Conservation (phyloP, 2,329 filamentous ascomycete species). For the Alternaria sp. region DNA sequence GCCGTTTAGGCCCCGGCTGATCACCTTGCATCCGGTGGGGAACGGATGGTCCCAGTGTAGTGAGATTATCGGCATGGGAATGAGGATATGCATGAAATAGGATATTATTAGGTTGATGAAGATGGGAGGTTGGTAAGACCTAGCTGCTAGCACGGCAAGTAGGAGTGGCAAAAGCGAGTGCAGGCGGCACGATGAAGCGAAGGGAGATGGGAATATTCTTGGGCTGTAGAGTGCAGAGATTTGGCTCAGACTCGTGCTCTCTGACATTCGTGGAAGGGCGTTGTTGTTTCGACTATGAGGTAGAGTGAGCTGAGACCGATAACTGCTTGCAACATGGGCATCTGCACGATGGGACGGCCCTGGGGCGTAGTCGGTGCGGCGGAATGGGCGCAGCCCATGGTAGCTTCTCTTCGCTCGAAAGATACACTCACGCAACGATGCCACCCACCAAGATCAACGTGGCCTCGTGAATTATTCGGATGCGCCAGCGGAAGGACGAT, state of each 20-base stretch:
- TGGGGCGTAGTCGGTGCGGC: slow-evolving; percentile 10
- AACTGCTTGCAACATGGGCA: slow-evolving; percentile 12
- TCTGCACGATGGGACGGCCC: slow-evolving; percentile 13
- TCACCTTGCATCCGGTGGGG: slow-evolving; percentile 19
- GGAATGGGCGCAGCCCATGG: background rate
- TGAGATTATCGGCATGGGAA: slow-evolving; percentile 15
- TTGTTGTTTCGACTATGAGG: background rate
- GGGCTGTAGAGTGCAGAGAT: background rate
- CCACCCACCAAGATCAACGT: slow-evolving; percentile 25
- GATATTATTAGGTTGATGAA: slow-evolving; percentile 21
- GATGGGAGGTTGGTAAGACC: slow-evolving; percentile 3
- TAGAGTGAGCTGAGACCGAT: slow-evolving; percentile 5
- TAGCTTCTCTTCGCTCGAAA: background rate
- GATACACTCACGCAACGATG: background rate
- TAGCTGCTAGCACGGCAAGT: slow-evolving; percentile 4
- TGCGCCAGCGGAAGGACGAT: background rate
- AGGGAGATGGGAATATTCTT: background rate
- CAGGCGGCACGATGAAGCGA: background rate
- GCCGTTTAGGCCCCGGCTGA: slow-evolving; percentile 20
- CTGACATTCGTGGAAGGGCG: background rate
- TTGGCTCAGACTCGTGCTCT: background rate
- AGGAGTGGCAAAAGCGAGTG: slow-evolving; percentile 1
- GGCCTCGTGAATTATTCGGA: slow-evolving; percentile 20
- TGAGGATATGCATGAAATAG: slow-evolving; percentile 6
- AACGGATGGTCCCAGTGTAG: slow-evolving; percentile 35